Evolutionary conservation across 352 stramenopile species (phyloP).

Genomic region (Pythium graminicola): DNA sequence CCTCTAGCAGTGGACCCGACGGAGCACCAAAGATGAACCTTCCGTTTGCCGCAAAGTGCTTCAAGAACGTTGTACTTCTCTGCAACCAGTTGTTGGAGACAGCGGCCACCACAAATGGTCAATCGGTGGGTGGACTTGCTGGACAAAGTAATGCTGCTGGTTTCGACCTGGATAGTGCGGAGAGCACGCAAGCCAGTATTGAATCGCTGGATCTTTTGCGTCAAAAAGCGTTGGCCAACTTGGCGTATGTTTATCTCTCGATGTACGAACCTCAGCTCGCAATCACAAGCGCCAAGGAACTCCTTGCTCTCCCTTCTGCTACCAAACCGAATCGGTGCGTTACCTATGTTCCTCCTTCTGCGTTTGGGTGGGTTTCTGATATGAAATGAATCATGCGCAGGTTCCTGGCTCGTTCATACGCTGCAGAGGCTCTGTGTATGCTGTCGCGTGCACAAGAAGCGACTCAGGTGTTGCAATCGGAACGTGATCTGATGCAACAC

Average conservation of each 20-base stretch:
- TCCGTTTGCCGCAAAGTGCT: constrained; percentile 82
- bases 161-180: constrained; percentile 17
- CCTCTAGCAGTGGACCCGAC: constrained; percentile 10
- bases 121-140: constrained; percentile 9
- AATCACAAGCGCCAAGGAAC: constrained; percentile 73
- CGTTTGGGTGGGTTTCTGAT: not conserved
- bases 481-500: constrained; percentile 65
- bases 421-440: constrained; percentile 86
- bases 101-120: constrained; percentile 18
- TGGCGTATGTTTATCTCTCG: constrained; percentile 88
- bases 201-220: constrained; percentile 61
- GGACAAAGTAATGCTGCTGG: not conserved
- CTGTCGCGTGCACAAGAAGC: constrained; percentile 79
- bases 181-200: constrained; percentile 32
- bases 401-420: constrained; percentile 81
- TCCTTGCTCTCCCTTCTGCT: constrained; percentile 59
- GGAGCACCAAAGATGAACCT: constrained; percentile 74
- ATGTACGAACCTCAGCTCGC: constrained; percentile 89
- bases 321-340: constrained; percentile 62
- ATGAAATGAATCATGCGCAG: constrained; percentile 10
- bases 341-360: not conserved
- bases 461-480: constrained; percentile 60
- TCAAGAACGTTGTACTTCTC: constrained; percentile 81
- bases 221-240: constrained; percentile 82
- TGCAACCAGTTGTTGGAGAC: constrained; percentile 69